phyloP scores from a whole-genome alignment of 345 rosid species.

The Acer yangbiense region DNA sequence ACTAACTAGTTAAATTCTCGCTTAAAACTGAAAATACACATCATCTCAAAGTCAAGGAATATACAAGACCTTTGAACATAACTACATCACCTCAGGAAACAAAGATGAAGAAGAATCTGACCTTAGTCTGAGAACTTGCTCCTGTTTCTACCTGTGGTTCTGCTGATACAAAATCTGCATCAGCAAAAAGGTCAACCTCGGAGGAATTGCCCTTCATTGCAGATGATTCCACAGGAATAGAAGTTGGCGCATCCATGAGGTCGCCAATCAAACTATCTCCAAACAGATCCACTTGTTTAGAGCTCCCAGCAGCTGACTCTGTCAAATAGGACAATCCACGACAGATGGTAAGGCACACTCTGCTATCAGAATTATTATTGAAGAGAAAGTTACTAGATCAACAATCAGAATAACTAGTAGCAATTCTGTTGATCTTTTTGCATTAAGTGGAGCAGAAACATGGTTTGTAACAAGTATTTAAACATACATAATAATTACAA shows the following conservation, averaged over 20 bases:
- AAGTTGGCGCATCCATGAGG: conserved; percentile 66
- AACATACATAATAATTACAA: not conserved
- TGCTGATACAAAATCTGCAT: conserved; percentile 93
- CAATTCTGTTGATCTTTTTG: conserved; percentile 1
- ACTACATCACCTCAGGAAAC: not conserved
- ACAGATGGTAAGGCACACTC: not conserved
- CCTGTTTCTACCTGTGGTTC: conserved; percentile 48
- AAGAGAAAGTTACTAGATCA: not conserved
- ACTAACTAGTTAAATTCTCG: not conserved
- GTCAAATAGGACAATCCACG: conserved; percentile 33
- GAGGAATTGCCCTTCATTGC: conserved; percentile 41
- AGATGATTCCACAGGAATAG: conserved; percentile 58
- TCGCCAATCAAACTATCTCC: conserved; percentile 77
- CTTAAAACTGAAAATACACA: conserved; percentile 4
- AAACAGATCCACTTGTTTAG: conserved; percentile 79
- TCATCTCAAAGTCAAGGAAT: not conserved
- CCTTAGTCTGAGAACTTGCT: conserved; percentile 60
- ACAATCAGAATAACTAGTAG: not conserved
- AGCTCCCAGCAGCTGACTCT: conserved; percentile 64
- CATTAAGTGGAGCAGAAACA: conserved; percentile 9
- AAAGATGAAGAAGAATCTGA: conserved; percentile 23
- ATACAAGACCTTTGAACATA: not conserved
- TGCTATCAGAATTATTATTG: not conserved
- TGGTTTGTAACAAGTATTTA: conserved; percentile 9
- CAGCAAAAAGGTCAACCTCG: conserved; percentile 90